Evolutionary conservation across 768 basidiomycete species (phyloP).

Genomic region (Sporobolomyces roseus): DNA sequence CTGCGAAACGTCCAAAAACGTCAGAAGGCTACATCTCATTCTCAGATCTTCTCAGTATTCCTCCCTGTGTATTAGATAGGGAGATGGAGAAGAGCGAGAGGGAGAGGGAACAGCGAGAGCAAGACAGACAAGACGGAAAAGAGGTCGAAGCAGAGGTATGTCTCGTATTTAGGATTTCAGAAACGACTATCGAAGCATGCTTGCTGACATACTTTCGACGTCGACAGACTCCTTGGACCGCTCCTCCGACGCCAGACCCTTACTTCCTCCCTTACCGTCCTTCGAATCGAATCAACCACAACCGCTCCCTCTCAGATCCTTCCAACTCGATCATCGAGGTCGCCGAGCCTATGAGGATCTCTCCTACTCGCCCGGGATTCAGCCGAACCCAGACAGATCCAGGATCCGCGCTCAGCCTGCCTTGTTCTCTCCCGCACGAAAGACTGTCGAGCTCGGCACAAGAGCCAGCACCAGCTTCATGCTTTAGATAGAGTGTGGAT

Average conservation of each 20-base stretch:
- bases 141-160: not conserved
- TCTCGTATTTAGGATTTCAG: too few species aligned
- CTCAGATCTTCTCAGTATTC: constrained; percentile 12
- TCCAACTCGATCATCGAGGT: not conserved
- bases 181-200: not conserved
- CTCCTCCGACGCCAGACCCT: constrained; percentile 3
- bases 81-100: constrained; percentile 2
- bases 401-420: too few species aligned
- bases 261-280: constrained; percentile 4
- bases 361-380: constrained; percentile 1
- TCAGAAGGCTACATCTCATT: constrained; percentile 1
- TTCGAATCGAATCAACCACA: not conserved
- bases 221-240: constrained; percentile 13
- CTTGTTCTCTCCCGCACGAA: too few species aligned
- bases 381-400: not conserved
- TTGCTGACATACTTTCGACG: not conserved
- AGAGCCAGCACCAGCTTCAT: too few species aligned
- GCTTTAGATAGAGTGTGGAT: too few species aligned
- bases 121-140: not conserved
- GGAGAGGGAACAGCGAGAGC: not conserved
- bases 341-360: not conserved
- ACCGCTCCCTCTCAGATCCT: not conserved
- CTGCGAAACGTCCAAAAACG: constrained; percentile 4
- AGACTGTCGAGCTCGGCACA: too few species aligned
- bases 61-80: not conserved